Conservation (phyloP, 768 basidiomycete genomes). For the Hygrocybe coccinea region DNA sequence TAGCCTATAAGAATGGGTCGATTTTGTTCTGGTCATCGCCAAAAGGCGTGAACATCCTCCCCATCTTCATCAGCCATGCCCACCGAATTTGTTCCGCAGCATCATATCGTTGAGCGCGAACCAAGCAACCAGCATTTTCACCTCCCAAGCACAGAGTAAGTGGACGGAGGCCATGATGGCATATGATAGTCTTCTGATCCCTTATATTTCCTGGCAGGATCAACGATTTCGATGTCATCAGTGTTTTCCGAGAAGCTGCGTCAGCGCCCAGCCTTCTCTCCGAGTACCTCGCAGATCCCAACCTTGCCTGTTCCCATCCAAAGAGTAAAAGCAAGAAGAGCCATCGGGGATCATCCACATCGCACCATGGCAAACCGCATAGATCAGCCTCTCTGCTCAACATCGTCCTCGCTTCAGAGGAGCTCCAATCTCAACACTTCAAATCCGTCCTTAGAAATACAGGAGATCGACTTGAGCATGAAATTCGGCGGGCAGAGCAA, state of each 20-base stretch:
- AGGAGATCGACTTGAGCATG: slow-evolving; percentile 51
- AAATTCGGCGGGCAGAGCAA: slow-evolving; percentile 51
- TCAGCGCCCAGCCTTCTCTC: slow-evolving; percentile 42
- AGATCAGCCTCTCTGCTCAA: slow-evolving; percentile 36
- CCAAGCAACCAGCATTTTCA: too few relatives aligned
- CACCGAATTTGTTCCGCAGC: too few relatives aligned
- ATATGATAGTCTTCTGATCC: too few relatives aligned
- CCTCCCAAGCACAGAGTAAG: too few relatives aligned
- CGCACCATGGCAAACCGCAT: slow-evolving; percentile 34
- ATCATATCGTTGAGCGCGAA: not conserved
- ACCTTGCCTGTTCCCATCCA: slow-evolving; percentile 33
- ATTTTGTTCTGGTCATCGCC: too few relatives aligned
- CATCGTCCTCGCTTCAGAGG: slow-evolving; percentile 46
- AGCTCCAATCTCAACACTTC: slow-evolving; percentile 51
- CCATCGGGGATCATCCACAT: slow-evolving; percentile 30
- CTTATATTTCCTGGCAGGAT: not conserved
- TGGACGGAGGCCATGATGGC: too few relatives aligned
- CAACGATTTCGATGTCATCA: slow-evolving; percentile 29
- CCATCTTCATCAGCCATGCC: not conserved
- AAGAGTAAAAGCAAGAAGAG: slow-evolving; percentile 29
- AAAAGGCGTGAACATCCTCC: not conserved
- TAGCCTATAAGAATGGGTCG: too few relatives aligned
- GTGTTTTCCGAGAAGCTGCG: slow-evolving; percentile 41
- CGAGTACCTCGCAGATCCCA: slow-evolving; percentile 43
- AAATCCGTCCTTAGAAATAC: slow-evolving; percentile 49